Base-by-base conservation (phyloP, 1,284 basidiomycete genomes). In the Marasmius oreades region DNA sequence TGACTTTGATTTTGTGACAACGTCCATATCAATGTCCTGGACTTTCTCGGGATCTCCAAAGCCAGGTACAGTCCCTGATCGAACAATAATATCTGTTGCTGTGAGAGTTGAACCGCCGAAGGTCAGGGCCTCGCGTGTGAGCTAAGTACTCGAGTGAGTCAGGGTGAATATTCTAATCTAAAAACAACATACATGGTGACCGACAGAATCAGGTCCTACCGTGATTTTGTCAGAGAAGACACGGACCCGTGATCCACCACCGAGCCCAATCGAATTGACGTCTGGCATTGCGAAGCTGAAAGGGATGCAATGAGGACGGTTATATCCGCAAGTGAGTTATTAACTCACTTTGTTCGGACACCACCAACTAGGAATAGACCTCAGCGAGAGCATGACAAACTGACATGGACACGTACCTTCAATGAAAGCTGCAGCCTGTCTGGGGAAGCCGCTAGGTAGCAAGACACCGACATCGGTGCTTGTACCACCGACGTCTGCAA, bases 141-240 rank as follows among this genome's bases (percentile, higher is more conserved):
- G 52, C 52, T 54, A 10, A 22, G n/a, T n/a, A n/a, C n/a, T n/a
- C n/a, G n/a, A n/a, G n/a, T n/a, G n/a, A n/a, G n/a, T n/a, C n/a
- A n/a, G 28, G 28, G 28, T 10, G 10, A 31, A 31, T 4, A 5
- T 31, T 4, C 28, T 4, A 31, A 31, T 31, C 10, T 31, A 31
- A 10, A 4, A 31, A 31, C 28, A 10, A 31, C 28, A 46, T 34
- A 71, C 66, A 47, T 66, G 66, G 66, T 81, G 78, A 2, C 82
- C 82, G 8, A 82, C 80, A 16, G 81, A 83, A 60, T 82, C 80
- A 3, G 81, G 81, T 1, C 82, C 82, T 18, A 85, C 77, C 0
- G 73, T 73, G 1, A 77, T 70, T 50, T 66, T 69, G 8, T n/a
- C n/a, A n/a, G n/a, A n/a, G 37, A 14, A 39, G 37, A 64, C 55